phyloP scores from a whole-genome alignment of 108 stramenopile species.

The Thalassiosira profunda region DNA sequence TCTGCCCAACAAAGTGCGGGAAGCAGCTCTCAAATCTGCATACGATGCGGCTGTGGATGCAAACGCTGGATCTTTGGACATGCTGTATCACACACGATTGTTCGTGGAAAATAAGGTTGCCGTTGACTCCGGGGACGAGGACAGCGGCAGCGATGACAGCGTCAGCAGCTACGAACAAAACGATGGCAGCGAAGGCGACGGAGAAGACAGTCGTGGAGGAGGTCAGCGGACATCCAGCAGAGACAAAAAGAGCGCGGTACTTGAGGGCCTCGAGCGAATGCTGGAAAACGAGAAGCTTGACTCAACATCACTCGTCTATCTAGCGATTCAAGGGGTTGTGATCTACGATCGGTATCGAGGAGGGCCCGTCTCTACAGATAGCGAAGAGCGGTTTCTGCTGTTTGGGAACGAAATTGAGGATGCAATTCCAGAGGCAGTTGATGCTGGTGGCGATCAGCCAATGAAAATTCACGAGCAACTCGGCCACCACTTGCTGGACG shows the following conservation, averaged over 20 bases:
- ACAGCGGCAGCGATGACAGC: not conserved
- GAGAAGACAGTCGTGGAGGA: too few species aligned
- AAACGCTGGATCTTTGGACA: too few species aligned
- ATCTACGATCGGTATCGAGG: constrained; percentile 44
- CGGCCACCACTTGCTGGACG: constrained; percentile 32
- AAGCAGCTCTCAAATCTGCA: constrained; percentile 18
- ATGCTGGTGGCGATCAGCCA: not conserved
- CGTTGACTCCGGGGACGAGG: not conserved
- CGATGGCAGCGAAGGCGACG: not conserved
- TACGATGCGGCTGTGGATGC: constrained; percentile 11
- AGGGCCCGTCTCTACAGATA: constrained; percentile 20
- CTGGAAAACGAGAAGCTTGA: constrained; percentile 21
- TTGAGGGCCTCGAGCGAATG: constrained; percentile 16
- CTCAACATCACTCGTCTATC: constrained; percentile 25
- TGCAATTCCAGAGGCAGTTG: not conserved
- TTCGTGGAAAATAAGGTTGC: not conserved
- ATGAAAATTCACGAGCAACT: constrained; percentile 30
- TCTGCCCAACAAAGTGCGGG: constrained; percentile 24
- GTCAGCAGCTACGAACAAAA: not conserved
- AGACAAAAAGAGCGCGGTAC: constrained; percentile 6
- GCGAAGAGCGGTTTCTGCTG: constrained; percentile 21
- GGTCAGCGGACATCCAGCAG: too few species aligned
- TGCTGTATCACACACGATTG: constrained; percentile 35
- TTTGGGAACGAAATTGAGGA: constrained; percentile 14
- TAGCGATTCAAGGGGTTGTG: constrained; percentile 36